Conservation (phyloP, 345 rosid genomes). For the Melaleuca quinquenervia region DNA sequence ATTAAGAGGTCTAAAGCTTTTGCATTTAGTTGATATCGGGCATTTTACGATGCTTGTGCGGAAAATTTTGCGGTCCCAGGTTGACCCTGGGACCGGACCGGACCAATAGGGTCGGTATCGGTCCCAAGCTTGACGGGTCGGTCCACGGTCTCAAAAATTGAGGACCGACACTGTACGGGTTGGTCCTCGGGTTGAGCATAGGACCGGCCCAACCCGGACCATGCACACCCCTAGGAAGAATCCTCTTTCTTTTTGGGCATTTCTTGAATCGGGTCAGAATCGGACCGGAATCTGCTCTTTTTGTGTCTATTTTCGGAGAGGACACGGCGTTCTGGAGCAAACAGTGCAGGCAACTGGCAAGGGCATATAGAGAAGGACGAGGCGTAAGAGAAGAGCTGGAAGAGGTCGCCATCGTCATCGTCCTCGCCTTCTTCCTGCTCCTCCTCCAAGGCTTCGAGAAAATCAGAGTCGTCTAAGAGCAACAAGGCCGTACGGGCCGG, state of each 20-base stretch:
- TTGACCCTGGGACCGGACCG: too few relatives aligned
- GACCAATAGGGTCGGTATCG: too few relatives aligned
- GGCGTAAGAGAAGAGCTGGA: constrained; percentile 34
- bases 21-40: too few relatives aligned
- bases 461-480: not conserved
- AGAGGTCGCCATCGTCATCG: constrained; percentile 13
- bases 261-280: not conserved
- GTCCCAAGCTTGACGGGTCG: too few relatives aligned
- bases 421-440: constrained; percentile 11
- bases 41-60: too few relatives aligned
- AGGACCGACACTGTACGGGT: too few relatives aligned
- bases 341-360: constrained; percentile 76
- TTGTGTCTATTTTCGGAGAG: constrained; percentile 30
- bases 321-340: constrained; percentile 66
- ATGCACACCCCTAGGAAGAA: too few relatives aligned
- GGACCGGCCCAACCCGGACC: too few relatives aligned
- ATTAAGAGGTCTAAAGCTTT: too few relatives aligned
- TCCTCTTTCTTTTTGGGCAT: not conserved
- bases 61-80: too few relatives aligned
- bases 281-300: not conserved
- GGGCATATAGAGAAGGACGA: constrained; percentile 73
- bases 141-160: too few relatives aligned
- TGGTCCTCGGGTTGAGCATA: too few relatives aligned
- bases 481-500: constrained; percentile 27
- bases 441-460: constrained; percentile 21